Evolutionary conservation across 176 grass and related monocot genomes (phyloP).

Genomic region (Guadua angustifolia): DNA sequence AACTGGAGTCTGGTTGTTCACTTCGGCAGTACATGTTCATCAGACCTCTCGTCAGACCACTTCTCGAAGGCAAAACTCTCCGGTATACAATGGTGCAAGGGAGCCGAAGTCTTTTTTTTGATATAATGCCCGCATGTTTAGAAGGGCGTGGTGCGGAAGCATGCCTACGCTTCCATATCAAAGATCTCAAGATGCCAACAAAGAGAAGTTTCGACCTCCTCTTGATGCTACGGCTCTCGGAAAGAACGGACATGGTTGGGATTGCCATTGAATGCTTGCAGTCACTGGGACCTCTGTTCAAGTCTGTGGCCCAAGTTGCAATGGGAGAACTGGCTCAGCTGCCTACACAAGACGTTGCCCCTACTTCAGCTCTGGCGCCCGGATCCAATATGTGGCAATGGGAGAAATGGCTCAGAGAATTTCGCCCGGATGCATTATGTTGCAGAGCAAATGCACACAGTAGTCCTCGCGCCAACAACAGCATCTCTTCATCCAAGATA

Average conservation of each 20-base stretch:
- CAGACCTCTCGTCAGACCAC: not conserved
- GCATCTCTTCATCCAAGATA: no score
- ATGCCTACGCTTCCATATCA: not conserved
- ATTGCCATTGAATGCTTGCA: not conserved
- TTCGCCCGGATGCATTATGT: no score
- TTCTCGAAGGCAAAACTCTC: not conserved
- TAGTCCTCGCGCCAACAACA: no score
- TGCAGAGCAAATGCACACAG: no score
- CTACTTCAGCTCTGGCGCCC: no score
- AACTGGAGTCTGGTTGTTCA: not conserved
- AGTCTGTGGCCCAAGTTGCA: not conserved
- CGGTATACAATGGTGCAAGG: not conserved
- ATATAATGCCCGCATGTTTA: not conserved
- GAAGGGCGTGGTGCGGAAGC: not conserved
- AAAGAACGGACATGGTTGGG: no score
- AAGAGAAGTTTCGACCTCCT: not conserved
- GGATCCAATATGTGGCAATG: no score
- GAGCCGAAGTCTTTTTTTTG: not conserved
- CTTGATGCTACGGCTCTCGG: not conserved
- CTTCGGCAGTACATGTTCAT: not conserved
- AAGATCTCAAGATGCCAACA: not conserved
- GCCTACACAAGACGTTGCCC: no score
- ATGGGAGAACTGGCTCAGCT: not conserved
- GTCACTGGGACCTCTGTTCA: not conserved
- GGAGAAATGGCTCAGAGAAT: no score